A percentile compares a stretch with the other conserved stretches of the same genome.
Conservation (phyloP, 2,329 filamentous ascomycete species). For the Ophiocordyceps camponoti-floridani region DNA sequence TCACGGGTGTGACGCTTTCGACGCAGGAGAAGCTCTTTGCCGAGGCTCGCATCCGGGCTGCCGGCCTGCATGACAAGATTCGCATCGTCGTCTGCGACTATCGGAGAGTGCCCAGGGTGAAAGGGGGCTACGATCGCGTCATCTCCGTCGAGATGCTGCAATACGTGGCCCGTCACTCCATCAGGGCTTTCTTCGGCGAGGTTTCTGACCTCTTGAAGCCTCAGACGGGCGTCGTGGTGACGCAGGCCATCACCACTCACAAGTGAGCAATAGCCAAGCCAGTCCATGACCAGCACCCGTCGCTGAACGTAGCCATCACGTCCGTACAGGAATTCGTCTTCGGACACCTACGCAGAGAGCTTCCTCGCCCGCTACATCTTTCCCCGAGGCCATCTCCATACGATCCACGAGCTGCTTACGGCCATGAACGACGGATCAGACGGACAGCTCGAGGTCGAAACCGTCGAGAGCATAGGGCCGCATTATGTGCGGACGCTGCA, state of each 20-base stretch:
- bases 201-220: slow-evolving; percentile 45
- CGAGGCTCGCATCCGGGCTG: slow-evolving; percentile 42
- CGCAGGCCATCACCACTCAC: slow-evolving; percentile 55
- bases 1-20: slow-evolving; percentile 50
- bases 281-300: no score
- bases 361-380: slow-evolving; percentile 66
- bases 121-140: slow-evolving; percentile 45
- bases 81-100: slow-evolving; percentile 51
- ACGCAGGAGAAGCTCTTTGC: slow-evolving; percentile 50
- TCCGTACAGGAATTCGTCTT: slow-evolving; percentile 17
- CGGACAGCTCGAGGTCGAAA: slow-evolving; percentile 24
- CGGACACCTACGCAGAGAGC: slow-evolving; percentile 8
- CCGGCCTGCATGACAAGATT: slow-evolving; percentile 41
- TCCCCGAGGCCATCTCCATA: slow-evolving; percentile 53
- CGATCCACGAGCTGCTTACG: slow-evolving; percentile 35
- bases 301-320: no score
- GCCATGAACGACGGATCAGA: slow-evolving; percentile 41
- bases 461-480: slow-evolving; percentile 52
- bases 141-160: slow-evolving; percentile 65
- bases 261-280: background rate
- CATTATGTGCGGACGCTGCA: slow-evolving; percentile 54
- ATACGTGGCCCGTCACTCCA: slow-evolving; percentile 48
- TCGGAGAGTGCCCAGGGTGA: slow-evolving; percentile 35
- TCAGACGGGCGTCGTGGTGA: slow-evolving; percentile 45
- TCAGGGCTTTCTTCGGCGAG: slow-evolving; percentile 47